phyloP scores from a whole-genome alignment of 2,329 filamentous ascomycete species.

The Alternaria sp. region DNA sequence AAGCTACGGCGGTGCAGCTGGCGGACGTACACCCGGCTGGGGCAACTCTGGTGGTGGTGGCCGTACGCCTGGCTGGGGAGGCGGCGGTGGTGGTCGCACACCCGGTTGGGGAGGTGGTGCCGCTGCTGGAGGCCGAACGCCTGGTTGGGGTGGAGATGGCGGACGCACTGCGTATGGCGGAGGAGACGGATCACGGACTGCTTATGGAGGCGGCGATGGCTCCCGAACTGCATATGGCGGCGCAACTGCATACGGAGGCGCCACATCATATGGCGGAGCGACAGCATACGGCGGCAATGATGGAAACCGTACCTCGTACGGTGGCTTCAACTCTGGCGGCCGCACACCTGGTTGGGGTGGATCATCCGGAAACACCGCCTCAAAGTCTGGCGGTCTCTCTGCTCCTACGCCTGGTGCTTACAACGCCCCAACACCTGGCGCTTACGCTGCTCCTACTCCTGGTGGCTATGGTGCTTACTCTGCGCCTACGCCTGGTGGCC shows the following conservation, averaged over 20 bases:
- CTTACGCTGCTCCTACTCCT: slow-evolving; percentile 46
- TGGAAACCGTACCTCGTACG: slow-evolving; percentile 52
- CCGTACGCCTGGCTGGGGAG: slow-evolving; percentile 55
- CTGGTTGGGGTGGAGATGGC: slow-evolving; percentile 49
- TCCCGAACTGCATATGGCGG: slow-evolving; percentile 54
- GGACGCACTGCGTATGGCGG: slow-evolving; percentile 56
- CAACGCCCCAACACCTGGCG: slow-evolving; percentile 46
- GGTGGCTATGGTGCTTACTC: slow-evolving; percentile 45
- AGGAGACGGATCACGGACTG: slow-evolving; percentile 46
- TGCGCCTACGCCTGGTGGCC: slow-evolving; percentile 46
- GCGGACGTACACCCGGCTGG: slow-evolving; percentile 46
- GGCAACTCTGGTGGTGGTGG: slow-evolving; percentile 51
- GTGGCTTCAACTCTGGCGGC: slow-evolving; percentile 61
- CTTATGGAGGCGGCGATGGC: slow-evolving; percentile 49
- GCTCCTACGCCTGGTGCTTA: slow-evolving; percentile 44
- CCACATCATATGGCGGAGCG: slow-evolving; percentile 74
- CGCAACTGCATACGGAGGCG: slow-evolving; percentile 73
- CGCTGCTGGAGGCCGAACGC: slow-evolving; percentile 48
- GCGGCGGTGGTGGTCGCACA: slow-evolving; percentile 53
- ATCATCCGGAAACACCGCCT: slow-evolving; percentile 50
- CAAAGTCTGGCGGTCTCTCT: slow-evolving; percentile 38
- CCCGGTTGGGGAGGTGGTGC: slow-evolving; percentile 55
- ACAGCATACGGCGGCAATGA: slow-evolving; percentile 46
- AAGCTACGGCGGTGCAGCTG: slow-evolving; percentile 50
- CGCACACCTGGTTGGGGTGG: slow-evolving; percentile 62